Evolutionary conservation across 1,284 basidiomycete species (phyloP).

Genomic region (Cryptococcus sp.): DNA sequence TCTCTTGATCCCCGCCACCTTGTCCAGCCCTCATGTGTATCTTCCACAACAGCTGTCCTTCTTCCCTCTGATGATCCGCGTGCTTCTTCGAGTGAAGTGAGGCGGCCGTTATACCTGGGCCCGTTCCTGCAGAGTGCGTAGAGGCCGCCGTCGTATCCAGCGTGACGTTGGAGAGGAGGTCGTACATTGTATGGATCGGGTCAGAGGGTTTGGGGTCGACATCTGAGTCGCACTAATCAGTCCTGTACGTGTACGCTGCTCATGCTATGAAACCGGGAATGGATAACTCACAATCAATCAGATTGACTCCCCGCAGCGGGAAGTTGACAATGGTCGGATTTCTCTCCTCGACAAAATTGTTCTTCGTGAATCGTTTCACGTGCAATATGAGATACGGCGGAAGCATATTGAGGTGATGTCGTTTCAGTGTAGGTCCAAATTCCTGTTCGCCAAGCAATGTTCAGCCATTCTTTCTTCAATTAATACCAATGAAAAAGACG

Average conservation of each 20-base stretch:
- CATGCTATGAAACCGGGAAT: slow-evolving; percentile 4
- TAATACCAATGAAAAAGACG: neutral
- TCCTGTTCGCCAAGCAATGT: slow-evolving; percentile 58
- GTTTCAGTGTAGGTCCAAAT: slow-evolving; percentile 77
- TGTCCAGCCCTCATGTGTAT: slow-evolving; percentile 73
- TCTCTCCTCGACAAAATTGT: slow-evolving; percentile 96
- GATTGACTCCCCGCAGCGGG: slow-evolving; percentile 86
- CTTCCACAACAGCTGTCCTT: slow-evolving; percentile 66
- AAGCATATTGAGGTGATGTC: slow-evolving; percentile 83
- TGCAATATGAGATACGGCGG: slow-evolving; percentile 93
- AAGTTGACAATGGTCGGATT: slow-evolving; percentile 99
- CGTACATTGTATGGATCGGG: slow-evolving; percentile 71
- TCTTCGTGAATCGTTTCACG: slow-evolving; percentile 98
- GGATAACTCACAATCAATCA: slow-evolving; percentile 73
- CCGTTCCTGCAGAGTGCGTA: slow-evolving; percentile 61
- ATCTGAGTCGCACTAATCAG: slow-evolving; percentile 58
- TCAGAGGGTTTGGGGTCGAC: slow-evolving; percentile 67
- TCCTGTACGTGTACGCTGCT: neutral
- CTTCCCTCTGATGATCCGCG: slow-evolving; percentile 29
- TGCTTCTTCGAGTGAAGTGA: slow-evolving; percentile 8
- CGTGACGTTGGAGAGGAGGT: slow-evolving; percentile 92
- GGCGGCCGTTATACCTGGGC: slow-evolving; percentile 30
- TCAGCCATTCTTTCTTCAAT: neutral
- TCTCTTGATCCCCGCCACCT: slow-evolving; percentile 79
- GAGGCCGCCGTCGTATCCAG: slow-evolving; percentile 88